These are phyloP conservation scores for Russula virescens DNA, from an alignment of 768 basidiomycete species.

Conservation along the genomic window DNA sequence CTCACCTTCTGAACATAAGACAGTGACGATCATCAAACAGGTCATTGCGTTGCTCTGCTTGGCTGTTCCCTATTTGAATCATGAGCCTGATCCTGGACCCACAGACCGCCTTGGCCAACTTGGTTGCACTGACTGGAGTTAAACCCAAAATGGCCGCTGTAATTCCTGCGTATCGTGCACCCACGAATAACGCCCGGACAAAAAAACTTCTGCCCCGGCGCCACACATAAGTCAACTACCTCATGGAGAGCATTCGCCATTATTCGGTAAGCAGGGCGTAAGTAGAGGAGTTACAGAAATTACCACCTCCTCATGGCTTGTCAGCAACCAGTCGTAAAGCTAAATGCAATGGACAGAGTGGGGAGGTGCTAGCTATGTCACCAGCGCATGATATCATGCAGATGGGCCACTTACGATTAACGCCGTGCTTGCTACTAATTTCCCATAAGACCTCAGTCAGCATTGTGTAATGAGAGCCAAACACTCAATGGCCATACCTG, in stretches of 20 bases:
- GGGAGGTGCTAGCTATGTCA: neutral
- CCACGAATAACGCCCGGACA: conserved; percentile 4
- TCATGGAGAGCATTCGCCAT: no score
- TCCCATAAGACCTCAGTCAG: neutral
- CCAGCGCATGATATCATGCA: neutral
- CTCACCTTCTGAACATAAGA: conserved; percentile 14
- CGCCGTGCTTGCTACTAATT: conserved; percentile 5
- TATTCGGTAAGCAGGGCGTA: neutral
- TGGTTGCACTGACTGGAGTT: conserved; percentile 3
- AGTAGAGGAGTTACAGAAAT: no score
- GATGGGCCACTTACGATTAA: conserved; percentile 8
- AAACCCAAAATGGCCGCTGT: neutral
- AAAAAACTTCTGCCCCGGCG: neutral
- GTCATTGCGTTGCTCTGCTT: no score
- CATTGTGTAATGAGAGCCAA: neutral
- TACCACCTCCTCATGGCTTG: conserved; percentile 6
- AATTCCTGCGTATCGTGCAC: conserved; percentile 17
- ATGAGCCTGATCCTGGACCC: neutral
- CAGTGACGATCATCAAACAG: neutral
- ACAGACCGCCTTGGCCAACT: neutral
- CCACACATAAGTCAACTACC: conserved; percentile 12
- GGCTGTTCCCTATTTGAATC: neutral
- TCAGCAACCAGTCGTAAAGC: conserved; percentile 21
- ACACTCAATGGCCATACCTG: neutral
- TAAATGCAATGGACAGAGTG: neutral